Base-by-base conservation (phyloP, 2,329 filamentous ascomycete genomes). In the Xylariaceae sp. region DNA sequence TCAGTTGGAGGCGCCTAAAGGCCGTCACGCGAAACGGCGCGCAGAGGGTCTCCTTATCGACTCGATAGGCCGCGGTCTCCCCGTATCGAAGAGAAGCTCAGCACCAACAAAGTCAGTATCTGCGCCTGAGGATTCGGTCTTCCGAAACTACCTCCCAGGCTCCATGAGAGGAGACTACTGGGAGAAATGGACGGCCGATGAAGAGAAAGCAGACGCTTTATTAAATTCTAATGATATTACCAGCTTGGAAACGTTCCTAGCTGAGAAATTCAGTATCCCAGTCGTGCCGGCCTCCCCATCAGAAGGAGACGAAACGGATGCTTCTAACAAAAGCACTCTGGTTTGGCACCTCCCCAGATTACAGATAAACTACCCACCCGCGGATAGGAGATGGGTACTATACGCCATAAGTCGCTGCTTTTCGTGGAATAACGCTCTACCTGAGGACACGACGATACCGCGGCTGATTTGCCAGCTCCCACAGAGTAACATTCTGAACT, bases 11-110 rank as follows among this genome's bases (percentile, higher is more conserved):
- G 80, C 82, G 1, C 84, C 84, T 1, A 80, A 80, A 67, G 76
- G 74, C 51, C 77, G 82, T n/a, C 77, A 78, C 60, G 81, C 78
- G 63, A 81, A 83, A 72, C 77, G 81, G 44, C 81, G 81, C 45
- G 75, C 77, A 0, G 80, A 84, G 55, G 86, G 87, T 7, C 77
- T 89, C 6, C 75, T 92, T 30, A 87, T 89, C 39, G 88, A 92
- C 69, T 88, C 88, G 0, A 83, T 92, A 56, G 87, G 88, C 1
- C 86, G 86, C 61, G 88, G 87, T 2, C 75, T 82, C 4, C 68
- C 77, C 1, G 72, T 74, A 9, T 67, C 75, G 3, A 75, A 76
- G 64, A 65, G 75, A 15, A 55, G 69, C 4, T 75, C 58, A 18
- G 35, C 74, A 69, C 51, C 60, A 57, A 3, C 72, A 71, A 30